Base-by-base conservation (phyloP, 345 rosid species). In the Salix purpurea region DNA sequence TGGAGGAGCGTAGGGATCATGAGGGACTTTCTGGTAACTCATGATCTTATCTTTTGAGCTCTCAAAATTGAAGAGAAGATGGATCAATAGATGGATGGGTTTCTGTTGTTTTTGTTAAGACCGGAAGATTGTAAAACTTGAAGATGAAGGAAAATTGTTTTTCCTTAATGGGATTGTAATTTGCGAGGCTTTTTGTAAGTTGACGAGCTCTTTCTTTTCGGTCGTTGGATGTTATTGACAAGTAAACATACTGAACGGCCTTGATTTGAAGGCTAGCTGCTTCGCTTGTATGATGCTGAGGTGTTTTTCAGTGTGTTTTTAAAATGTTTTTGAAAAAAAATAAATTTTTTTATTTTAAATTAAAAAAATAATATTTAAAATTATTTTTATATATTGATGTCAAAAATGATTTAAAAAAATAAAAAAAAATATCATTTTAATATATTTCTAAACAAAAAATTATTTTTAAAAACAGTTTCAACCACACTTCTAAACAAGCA, bases 21-120 rank as follows among this genome's bases (percentile, higher is more conserved):
- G 88, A 61, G 89, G 86, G 64, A 60, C 77, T 79, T 76, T 87
- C 50, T 89, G 86, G 91, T 91, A 91, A 82, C 92, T 91, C 94
- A 92, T 90, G 50, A 44, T 44, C 13, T 44, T 44, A 14, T 13
- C 4, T 7, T 32, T 74, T 64, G 9, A 8, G 21, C 18, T 30
- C 50, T 68, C 71, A n/a, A 37, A 30, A 68, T 44, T 14, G 54
- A 18, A 7, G 67, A 39, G 24, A 9, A 34, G n/a, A 66, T 40
- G 44, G 44, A 40, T 40, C 13, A 21, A 10, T 21, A 8, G 28
- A 7, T 54, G 28, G 24, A 23, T 7, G 28, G 62, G 13, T 56
- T 56, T 56, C 62, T 23, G 10, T n/a, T 3, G 62, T 56, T 23
- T n/a, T 9, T 23, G 56, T 32, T 24, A 23, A 61, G 60, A 19